These are phyloP conservation scores for Puccinia horiana DNA, from an alignment of 1,284 basidiomycete species.

Conservation along the genomic window DNA sequence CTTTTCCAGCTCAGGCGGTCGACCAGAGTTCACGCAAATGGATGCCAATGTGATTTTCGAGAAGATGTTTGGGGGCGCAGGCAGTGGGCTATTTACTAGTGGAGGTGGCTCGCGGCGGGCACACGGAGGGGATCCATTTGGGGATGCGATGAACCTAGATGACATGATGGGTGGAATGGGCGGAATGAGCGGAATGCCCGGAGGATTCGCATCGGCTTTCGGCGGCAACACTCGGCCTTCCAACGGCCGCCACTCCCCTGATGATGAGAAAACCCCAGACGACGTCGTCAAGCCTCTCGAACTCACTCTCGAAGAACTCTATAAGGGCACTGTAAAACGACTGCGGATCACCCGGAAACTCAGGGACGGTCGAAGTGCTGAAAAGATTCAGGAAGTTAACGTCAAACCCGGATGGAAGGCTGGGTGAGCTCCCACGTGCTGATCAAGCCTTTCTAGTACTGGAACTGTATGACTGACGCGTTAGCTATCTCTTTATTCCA, in stretches of 20 bases:
- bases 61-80: conserved; percentile 63
- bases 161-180: conserved; percentile 58
- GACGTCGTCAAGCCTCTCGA: conserved; percentile 77
- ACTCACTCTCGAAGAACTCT: conserved; percentile 86
- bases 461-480: not conserved
- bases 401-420: conserved; percentile 70
- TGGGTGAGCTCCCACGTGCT: not conserved
- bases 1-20: conserved; percentile 52
- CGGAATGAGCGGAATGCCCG: conserved; percentile 61
- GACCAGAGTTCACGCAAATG: conserved; percentile 67
- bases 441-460: not conserved
- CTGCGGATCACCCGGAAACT: conserved; percentile 81
- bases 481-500: not conserved
- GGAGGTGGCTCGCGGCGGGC: conserved; percentile 54
- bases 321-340: conserved; percentile 80
- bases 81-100: conserved; percentile 54
- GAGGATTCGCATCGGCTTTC: conserved; percentile 48
- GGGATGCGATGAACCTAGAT: conserved; percentile 51
- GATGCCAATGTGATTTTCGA: conserved; percentile 92
- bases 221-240: conserved; percentile 48
- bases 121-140: conserved; percentile 53
- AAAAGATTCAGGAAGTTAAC: conserved; percentile 86
- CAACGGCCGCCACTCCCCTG: conserved; percentile 53
- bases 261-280: conserved; percentile 63
- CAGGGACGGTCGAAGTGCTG: conserved; percentile 73